A percentile compares a stretch with the other conserved stretches of the same genome.
Conservation (phyloP, 208 protist genomes). For the Acanthamoeba rhysodes region DNA sequence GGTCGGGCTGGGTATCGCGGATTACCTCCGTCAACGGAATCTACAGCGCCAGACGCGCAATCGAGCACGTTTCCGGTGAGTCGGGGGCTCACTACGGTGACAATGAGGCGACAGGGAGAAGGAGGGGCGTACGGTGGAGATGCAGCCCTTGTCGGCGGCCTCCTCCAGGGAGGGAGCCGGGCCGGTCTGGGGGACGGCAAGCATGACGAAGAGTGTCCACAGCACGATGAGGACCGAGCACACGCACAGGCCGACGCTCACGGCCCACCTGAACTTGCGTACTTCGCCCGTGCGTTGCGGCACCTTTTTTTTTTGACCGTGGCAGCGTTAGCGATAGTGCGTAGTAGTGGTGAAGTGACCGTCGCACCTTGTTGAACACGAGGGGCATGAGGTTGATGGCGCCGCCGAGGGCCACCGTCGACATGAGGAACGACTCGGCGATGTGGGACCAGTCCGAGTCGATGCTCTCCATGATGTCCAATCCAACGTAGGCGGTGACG, state of each 20-base stretch:
- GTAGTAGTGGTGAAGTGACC: no score
- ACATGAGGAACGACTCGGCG: constrained; percentile 85
- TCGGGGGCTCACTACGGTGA: neutral
- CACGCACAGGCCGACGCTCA: constrained; percentile 72
- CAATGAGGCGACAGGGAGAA: neutral
- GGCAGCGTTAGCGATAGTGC: neutral
- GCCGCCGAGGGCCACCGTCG: constrained; percentile 87
- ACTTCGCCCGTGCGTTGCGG: constrained; percentile 12
- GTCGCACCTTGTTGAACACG: constrained; percentile 78
- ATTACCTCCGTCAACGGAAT: constrained; percentile 85
- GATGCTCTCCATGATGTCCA: constrained; percentile 73
- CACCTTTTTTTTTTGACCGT: neutral
- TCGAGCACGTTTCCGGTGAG: neutral
- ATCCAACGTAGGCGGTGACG: constrained; percentile 80
- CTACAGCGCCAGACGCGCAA: constrained; percentile 30
- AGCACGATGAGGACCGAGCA: constrained; percentile 86
- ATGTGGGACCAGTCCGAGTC: constrained; percentile 82
- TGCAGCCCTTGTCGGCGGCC: constrained; percentile 58
- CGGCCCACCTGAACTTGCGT: constrained; percentile 74
- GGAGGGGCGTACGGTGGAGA: constrained; percentile 72
- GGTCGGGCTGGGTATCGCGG: constrained; percentile 80
- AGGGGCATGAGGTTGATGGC: constrained; percentile 82
- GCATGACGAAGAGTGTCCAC: constrained; percentile 85
- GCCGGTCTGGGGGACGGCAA: constrained; percentile 84
- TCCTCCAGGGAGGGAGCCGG: constrained; percentile 58